Conservation (phyloP, 2,329 filamentous ascomycete genomes). For the Cladorrhinum sp. region DNA sequence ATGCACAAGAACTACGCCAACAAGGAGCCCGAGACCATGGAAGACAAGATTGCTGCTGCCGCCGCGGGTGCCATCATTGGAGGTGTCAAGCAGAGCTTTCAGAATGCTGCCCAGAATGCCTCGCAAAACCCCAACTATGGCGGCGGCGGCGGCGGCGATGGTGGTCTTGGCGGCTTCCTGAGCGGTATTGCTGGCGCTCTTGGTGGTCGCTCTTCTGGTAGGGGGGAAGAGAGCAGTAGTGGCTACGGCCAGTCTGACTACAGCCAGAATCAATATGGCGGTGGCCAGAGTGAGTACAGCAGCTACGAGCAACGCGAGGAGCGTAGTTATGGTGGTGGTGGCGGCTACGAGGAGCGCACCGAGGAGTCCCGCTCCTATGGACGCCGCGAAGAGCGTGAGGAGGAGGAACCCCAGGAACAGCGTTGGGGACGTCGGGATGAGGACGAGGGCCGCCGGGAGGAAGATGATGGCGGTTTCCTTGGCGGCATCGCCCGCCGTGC, state of each 20-base stretch:
- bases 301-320: slow-evolving; percentile 59
- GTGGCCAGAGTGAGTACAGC: slow-evolving; percentile 59
- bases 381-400: slow-evolving; percentile 18
- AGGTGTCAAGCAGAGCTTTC: slow-evolving; percentile 54
- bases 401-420: not conserved
- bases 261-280: slow-evolving; percentile 55
- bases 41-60: slow-evolving; percentile 55
- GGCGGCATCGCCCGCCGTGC: slow-evolving; percentile 26
- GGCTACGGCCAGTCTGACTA: slow-evolving; percentile 61
- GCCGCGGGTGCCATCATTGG: slow-evolving; percentile 57
- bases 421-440: not conserved
- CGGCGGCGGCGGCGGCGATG: slow-evolving; percentile 57
- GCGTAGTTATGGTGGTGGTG: slow-evolving; percentile 31
- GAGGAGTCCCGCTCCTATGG: slow-evolving; percentile 29
- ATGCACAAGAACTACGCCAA: slow-evolving; percentile 65
- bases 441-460: not conserved
- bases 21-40: slow-evolving; percentile 45
- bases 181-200: slow-evolving; percentile 64
- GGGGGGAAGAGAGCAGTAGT: slow-evolving; percentile 51
- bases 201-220: slow-evolving; percentile 29
- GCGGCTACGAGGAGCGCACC: slow-evolving; percentile 20
- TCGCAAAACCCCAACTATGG: slow-evolving; percentile 24
- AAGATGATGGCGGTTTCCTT: slow-evolving; percentile 17
- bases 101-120: slow-evolving; percentile 42
- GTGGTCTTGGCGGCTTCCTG: slow-evolving; percentile 62